Conservation (phyloP, 345 rosid genomes). For the Dovyalis caffra region DNA sequence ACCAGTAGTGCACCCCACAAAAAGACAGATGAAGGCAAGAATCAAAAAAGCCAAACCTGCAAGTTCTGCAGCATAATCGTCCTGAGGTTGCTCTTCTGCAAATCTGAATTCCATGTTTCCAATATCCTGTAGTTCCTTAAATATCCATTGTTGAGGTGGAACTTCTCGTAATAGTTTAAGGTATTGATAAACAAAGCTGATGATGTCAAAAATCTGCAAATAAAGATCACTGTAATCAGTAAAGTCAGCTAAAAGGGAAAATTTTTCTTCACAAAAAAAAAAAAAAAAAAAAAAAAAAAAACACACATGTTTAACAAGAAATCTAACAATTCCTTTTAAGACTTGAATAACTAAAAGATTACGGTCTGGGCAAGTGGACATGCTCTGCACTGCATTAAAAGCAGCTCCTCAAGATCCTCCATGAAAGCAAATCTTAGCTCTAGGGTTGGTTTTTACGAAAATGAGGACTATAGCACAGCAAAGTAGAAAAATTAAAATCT, state of each 20-base stretch:
- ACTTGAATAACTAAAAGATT: not conserved
- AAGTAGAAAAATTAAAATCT: not conserved
- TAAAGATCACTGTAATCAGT: not conserved
- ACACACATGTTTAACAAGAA: too few relatives aligned
- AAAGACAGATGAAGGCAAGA: conserved; percentile 6
- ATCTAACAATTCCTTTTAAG: not conserved
- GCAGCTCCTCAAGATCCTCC: not conserved
- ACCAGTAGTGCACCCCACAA: not conserved
- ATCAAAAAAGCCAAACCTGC: conserved; percentile 55
- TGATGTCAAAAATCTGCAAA: conserved; percentile 70
- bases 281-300: not conserved
- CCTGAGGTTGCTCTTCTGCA: conserved; percentile 95
- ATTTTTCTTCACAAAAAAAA: too few relatives aligned
- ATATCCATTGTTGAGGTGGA: conserved; percentile 96
- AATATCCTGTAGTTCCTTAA: conserved; percentile 94
- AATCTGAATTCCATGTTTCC: conserved; percentile 89
- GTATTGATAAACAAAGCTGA: conserved; percentile 86
- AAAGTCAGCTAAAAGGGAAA: not conserved
- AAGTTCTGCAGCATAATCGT: conserved; percentile 95
- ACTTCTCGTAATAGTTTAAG: conserved; percentile 63
- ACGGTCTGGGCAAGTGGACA: not conserved
- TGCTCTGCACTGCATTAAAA: not conserved
- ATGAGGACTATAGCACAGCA: not conserved
- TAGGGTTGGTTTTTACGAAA: too few relatives aligned
- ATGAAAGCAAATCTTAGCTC: too few relatives aligned